These are phyloP conservation scores for Candida sp. DNA, from an alignment of 1,139 yeast species.

Conservation along the genomic window DNA sequence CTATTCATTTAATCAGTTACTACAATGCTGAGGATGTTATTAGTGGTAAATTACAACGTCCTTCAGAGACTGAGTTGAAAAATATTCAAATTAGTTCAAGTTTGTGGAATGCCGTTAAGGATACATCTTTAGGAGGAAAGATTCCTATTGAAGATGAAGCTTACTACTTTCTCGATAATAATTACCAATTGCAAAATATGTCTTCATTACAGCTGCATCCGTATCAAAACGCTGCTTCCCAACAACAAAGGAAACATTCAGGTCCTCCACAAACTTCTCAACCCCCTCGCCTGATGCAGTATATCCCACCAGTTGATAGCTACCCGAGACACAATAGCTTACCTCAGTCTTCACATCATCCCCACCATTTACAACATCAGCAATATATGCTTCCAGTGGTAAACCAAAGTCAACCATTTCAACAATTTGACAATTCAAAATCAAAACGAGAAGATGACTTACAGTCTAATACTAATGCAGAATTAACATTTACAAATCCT, in stretches of 20 bases:
- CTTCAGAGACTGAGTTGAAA: slow-evolving; percentile 54
- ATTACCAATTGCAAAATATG: slow-evolving; percentile 44
- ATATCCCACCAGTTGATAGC: slow-evolving; percentile 2
- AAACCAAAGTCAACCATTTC: slow-evolving; percentile 1
- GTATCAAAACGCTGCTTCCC: slow-evolving; percentile 9
- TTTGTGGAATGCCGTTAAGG: slow-evolving; percentile 58
- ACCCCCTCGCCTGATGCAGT: slow-evolving; percentile 4
- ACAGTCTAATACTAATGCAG: slow-evolving; percentile 5
- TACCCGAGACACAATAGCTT: slow-evolving; percentile 1
- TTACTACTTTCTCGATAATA: slow-evolving; percentile 46
- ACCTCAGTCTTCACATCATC: slow-evolving; percentile 4
- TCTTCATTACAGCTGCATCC: slow-evolving; percentile 20
- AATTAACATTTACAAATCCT: slow-evolving; percentile 19
- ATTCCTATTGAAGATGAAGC: slow-evolving; percentile 52
- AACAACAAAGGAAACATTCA: not conserved
- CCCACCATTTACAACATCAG: slow-evolving; percentile 4
- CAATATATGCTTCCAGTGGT: slow-evolving; percentile 6
- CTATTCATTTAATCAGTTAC: slow-evolving; percentile 77
- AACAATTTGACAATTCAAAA: not conserved
- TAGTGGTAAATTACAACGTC: slow-evolving; percentile 53
- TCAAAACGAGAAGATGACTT: slow-evolving; percentile 15
- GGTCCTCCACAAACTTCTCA: slow-evolving; percentile 3
- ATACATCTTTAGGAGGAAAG: slow-evolving; percentile 58
- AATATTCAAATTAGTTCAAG: slow-evolving; percentile 53
- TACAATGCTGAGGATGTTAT: slow-evolving; percentile 73